phyloP scores from a whole-genome alignment of 345 rosid genomes.

The Brassica carinata region DNA sequence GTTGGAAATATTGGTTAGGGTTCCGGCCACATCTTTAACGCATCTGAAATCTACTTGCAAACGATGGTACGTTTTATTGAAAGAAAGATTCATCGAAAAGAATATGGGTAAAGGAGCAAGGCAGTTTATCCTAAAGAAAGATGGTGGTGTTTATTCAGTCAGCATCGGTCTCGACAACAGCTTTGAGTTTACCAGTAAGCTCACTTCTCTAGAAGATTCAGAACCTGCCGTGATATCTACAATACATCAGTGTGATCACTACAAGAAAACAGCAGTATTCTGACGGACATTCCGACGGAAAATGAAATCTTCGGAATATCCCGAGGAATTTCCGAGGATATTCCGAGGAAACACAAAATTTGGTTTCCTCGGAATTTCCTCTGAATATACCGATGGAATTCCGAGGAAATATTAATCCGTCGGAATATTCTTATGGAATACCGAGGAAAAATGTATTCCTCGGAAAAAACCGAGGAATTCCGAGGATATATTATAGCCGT shows the following conservation, averaged over 20 bases:
- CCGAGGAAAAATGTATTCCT: too few relatives aligned
- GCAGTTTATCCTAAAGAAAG: not conserved
- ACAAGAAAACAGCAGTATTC: too few relatives aligned
- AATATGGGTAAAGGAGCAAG: not conserved
- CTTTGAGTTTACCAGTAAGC: not conserved
- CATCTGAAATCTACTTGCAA: not conserved
- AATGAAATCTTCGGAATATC: too few relatives aligned
- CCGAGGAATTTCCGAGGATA: too few relatives aligned
- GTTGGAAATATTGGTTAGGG: slow-evolving; percentile 9
- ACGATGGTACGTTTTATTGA: slow-evolving; percentile 11
- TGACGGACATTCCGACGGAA: too few relatives aligned
- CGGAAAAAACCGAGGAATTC: too few relatives aligned
- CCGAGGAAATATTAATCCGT: too few relatives aligned
- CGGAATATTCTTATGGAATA: too few relatives aligned
- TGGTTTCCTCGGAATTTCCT: too few relatives aligned
- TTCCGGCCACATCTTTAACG: not conserved
- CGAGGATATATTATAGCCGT: too few relatives aligned
- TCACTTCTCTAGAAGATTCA: not conserved
- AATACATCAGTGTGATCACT: not conserved
- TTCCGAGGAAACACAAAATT: too few relatives aligned
- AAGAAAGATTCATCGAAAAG: not conserved
- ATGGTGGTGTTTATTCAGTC: not conserved
- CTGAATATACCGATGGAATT: too few relatives aligned
- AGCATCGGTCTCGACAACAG: not conserved
- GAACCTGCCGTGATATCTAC: not conserved